A percentile compares a stretch with the other conserved stretches of the same genome.
phyloP scores from a whole-genome alignment of 345 rosid species.

The Laguncularia racemosa region DNA sequence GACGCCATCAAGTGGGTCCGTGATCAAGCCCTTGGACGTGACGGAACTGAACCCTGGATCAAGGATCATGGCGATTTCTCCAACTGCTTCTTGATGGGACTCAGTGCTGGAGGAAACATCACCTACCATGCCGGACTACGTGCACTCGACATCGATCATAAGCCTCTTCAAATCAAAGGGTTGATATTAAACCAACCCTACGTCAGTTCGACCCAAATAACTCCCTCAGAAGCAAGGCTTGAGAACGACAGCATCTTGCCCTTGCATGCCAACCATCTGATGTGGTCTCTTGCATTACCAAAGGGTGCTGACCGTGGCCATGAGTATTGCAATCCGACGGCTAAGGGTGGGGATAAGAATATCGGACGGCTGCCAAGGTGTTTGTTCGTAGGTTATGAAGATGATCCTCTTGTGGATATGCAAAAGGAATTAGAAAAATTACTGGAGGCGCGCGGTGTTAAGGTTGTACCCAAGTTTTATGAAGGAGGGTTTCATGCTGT shows the following conservation, averaged over 20 bases:
- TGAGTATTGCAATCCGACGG: slow-evolving; percentile 55
- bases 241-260: slow-evolving; percentile 50
- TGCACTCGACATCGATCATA: slow-evolving; percentile 29
- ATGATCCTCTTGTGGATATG: slow-evolving; percentile 67
- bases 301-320: slow-evolving; percentile 64
- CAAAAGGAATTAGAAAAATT: slow-evolving; percentile 53
- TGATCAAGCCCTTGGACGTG: too few relatives aligned
- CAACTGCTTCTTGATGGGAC: slow-evolving; percentile 56
- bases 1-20: slow-evolving; percentile 18
- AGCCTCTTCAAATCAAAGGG: slow-evolving; percentile 54
- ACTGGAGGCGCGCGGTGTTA: slow-evolving; percentile 50
- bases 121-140: slow-evolving; percentile 60
- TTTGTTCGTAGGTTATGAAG: slow-evolving; percentile 44
- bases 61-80: slow-evolving; percentile 48
- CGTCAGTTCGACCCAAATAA: slow-evolving; percentile 54
- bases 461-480: slow-evolving; percentile 32
- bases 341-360: slow-evolving; percentile 21
- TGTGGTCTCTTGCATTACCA: slow-evolving; percentile 70
- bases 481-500: slow-evolving; percentile 61
- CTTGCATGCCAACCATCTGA: slow-evolving; percentile 36
- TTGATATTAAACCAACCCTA: slow-evolving; percentile 57
- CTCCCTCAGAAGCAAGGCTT: slow-evolving; percentile 47
- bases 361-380: slow-evolving; percentile 46
- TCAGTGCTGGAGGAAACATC: slow-evolving; percentile 68
- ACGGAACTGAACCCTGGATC: slow-evolving; percentile 29